Evolutionary conservation across 2,329 filamentous ascomycete species (phyloP).

Genomic region (Aquanectria penicillioides): DNA sequence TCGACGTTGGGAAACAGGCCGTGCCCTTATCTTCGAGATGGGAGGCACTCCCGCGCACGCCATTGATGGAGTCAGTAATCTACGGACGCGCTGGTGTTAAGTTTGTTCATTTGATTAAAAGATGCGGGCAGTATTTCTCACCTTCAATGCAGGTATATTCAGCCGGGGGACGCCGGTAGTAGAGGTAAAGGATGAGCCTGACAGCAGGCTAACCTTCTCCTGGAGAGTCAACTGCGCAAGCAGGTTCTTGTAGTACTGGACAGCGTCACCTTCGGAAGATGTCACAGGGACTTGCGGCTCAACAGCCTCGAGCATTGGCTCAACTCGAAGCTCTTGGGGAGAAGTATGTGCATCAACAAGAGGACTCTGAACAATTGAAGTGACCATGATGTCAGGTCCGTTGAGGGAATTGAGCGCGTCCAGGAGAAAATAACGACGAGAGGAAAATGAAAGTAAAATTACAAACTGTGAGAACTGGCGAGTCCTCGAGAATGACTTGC

Average conservation of each 20-base stretch:
- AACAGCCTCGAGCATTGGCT: background rate
- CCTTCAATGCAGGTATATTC: background rate
- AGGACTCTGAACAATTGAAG: background rate
- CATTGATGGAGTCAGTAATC: background rate
- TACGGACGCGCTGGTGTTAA: background rate
- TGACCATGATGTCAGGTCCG: background rate
- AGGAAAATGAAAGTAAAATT: background rate
- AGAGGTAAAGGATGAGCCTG: background rate
- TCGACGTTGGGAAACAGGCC: background rate
- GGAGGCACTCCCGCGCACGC: background rate
- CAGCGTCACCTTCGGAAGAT: background rate
- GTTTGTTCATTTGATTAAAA: background rate
- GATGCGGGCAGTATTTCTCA: background rate
- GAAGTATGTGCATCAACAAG: background rate
- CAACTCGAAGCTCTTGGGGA: background rate
- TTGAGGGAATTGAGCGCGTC: background rate
- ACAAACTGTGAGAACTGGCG: background rate
- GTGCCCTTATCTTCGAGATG: background rate
- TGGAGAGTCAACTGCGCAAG: background rate
- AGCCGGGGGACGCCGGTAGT: background rate
- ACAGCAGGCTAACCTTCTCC: conserved; percentile 6
- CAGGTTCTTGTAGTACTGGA: background rate
- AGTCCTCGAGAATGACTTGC: background rate
- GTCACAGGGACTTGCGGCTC: background rate
- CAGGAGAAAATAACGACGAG: too few species aligned